phyloP scores from a whole-genome alignment of 257 asterid genomes.

The Cinchona pubescens region DNA sequence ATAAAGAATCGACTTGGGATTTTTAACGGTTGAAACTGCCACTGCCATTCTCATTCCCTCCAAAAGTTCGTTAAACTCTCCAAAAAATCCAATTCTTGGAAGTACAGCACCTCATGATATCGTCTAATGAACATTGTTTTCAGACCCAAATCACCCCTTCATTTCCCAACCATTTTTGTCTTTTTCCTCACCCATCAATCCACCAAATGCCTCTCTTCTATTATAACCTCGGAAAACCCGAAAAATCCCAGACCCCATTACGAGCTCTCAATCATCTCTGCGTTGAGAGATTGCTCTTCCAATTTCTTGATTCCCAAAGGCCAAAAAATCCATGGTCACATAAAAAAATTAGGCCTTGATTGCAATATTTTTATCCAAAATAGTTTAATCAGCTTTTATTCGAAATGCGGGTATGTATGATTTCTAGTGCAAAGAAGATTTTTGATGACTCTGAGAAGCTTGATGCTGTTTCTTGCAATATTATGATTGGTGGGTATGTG shows the following conservation, averaged over 20 bases:
- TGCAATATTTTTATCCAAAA: constrained; percentile 62
- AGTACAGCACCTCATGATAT: constrained; percentile 17
- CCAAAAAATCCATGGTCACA: constrained; percentile 54
- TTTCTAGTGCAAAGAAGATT: constrained; percentile 47
- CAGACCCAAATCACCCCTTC: constrained; percentile 19
- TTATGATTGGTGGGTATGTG: constrained; percentile 61
- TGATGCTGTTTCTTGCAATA: constrained; percentile 69
- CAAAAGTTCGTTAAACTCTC: constrained; percentile 6
- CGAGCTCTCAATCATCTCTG: constrained; percentile 51
- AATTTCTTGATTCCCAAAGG: constrained; percentile 46
- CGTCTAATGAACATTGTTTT: constrained; percentile 40
- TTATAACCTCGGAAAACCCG: neutral
- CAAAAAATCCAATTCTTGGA: neutral
- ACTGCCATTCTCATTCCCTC: neutral
- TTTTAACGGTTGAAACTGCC: too few species aligned
- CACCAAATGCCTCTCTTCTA: constrained; percentile 22
- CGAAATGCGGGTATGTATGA: constrained; percentile 54
- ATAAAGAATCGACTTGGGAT: too few species aligned
- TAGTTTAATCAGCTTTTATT: constrained; percentile 79
- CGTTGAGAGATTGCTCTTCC: constrained; percentile 60
- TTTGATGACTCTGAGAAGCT: constrained; percentile 39
- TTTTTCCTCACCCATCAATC: neutral
- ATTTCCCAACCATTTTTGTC: neutral
- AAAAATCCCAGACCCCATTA: constrained; percentile 27
- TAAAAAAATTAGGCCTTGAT: constrained; percentile 57